Conservation (phyloP, 345 rosid genomes). For the Geranium brycei region DNA sequence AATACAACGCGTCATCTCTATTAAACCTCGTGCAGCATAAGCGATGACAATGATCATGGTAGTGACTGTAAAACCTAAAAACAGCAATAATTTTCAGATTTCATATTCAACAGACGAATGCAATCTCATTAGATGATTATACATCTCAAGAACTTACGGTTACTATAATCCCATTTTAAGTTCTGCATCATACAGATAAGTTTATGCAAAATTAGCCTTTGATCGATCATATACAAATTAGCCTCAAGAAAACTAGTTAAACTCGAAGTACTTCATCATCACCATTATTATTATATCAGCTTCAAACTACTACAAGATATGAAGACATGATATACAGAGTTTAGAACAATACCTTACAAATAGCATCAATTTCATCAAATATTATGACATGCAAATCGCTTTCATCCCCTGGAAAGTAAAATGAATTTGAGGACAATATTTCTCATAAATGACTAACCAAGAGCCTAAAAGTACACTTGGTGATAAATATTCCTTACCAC, state of each 20-base stretch:
- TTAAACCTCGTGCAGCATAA: too few relatives aligned
- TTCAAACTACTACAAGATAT: not conserved
- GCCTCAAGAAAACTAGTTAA: not conserved
- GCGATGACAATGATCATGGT: too few relatives aligned
- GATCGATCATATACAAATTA: not conserved
- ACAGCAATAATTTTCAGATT: too few relatives aligned
- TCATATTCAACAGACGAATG: too few relatives aligned
- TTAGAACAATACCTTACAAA: slow-evolving; percentile 67
- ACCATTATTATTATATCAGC: not conserved
- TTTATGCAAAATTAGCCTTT: too few relatives aligned
- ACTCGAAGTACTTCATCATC: not conserved
- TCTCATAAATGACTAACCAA: slow-evolving; percentile 7
- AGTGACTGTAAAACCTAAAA: too few relatives aligned
- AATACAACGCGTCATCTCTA: too few relatives aligned
- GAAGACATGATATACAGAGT: not conserved
- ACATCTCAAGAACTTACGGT: too few relatives aligned
- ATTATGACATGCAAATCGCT: slow-evolving; percentile 95
- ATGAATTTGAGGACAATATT: slow-evolving; percentile 7
- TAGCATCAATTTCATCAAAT: slow-evolving; percentile 99
- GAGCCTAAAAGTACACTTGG: slow-evolving; percentile 2
- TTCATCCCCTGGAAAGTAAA: slow-evolving; percentile 61
- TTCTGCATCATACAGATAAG: too few relatives aligned
- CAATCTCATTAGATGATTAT: too few relatives aligned
- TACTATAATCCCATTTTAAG: too few relatives aligned
- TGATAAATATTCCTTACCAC: slow-evolving; percentile 32